These are phyloP conservation scores for Colletotrichum limetticola DNA, from an alignment of 2,329 filamentous ascomycete genomes.

Conservation along the genomic window DNA sequence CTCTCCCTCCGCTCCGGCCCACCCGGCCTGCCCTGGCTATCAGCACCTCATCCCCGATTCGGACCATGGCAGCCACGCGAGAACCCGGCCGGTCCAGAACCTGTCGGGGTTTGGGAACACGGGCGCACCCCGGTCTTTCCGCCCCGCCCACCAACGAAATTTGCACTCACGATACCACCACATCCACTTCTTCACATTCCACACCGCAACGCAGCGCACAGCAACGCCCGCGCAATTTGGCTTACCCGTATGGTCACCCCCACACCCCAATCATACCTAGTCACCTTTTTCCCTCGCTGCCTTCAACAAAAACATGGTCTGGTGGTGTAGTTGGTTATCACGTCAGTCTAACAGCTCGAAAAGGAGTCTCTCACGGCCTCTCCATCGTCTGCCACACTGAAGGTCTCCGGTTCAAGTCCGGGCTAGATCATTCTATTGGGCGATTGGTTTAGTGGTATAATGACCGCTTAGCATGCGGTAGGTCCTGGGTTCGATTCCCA, in stretches of 20 bases:
- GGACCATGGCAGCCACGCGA: not conserved
- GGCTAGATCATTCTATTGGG: conserved; percentile 22
- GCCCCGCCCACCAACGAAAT: not conserved
- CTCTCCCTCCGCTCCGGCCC: not conserved
- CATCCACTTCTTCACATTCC: conserved; percentile 1
- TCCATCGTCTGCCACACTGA: conserved; percentile 9
- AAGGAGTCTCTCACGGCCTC: not conserved
- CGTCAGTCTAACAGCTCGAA: conserved; percentile 54
- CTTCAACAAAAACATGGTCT: not conserved
- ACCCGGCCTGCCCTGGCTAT: not conserved
- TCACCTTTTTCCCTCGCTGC: accelerated
- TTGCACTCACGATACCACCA: conserved; percentile 3
- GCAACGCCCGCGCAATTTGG: not conserved
- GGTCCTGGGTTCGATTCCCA: conserved; percentile 15
- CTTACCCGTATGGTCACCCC: no score
- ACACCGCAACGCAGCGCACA: not conserved
- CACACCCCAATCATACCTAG: not conserved
- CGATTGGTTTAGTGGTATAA: conserved; percentile 21
- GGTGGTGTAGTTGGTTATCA: conserved; percentile 60
- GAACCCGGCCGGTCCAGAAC: not conserved
- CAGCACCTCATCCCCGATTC: not conserved
- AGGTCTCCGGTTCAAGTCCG: conserved; percentile 36
- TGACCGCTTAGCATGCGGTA: conserved; percentile 20
- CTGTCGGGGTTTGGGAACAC: not conserved
- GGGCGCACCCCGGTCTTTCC: not conserved